Percentiles rank a stretch among this genome's conserved stretches.
Evolutionary conservation across 2,329 filamentous ascomycete species (phyloP).

Genomic region (Dactylellina parvicollis): DNA sequence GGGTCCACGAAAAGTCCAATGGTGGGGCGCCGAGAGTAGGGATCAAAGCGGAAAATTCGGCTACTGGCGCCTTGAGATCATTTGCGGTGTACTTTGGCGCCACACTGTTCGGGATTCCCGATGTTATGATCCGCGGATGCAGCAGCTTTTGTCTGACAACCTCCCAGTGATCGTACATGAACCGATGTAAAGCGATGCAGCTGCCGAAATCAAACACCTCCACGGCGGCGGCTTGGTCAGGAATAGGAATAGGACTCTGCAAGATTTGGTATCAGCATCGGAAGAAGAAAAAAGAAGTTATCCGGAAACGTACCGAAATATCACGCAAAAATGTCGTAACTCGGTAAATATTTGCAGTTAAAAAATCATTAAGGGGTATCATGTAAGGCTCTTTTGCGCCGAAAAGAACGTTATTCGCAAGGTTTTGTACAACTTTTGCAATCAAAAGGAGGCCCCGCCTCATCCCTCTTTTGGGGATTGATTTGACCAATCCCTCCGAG

Average conservation of each 20-base stretch:
- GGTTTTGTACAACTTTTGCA: slow-evolving; percentile 76
- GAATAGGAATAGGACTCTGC: slow-evolving; percentile 62
- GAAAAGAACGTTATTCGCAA: slow-evolving; percentile 77
- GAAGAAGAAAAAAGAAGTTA: background rate
- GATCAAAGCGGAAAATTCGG: slow-evolving; percentile 64
- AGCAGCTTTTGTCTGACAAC: slow-evolving; percentile 73
- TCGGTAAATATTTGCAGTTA: slow-evolving; percentile 74
- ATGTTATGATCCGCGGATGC: slow-evolving; percentile 64
- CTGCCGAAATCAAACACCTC: slow-evolving; percentile 74
- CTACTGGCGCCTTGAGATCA: slow-evolving; percentile 54
- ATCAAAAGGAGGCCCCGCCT: slow-evolving; percentile 74
- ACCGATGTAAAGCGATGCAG: slow-evolving; percentile 75
- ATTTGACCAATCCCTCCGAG: slow-evolving; percentile 72
- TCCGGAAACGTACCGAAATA: slow-evolving; percentile 69
- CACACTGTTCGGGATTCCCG: slow-evolving; percentile 34
- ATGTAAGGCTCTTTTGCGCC: slow-evolving; percentile 78
- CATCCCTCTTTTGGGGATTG: slow-evolving; percentile 74
- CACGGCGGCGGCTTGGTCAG: slow-evolving; percentile 56
- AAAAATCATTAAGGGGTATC: slow-evolving; percentile 75
- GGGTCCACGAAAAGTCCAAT: slow-evolving; percentile 75
- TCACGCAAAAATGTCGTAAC: slow-evolving; percentile 74
- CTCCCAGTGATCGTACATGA: slow-evolving; percentile 77
- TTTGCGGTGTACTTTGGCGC: slow-evolving; percentile 43
- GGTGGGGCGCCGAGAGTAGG: slow-evolving; percentile 74
- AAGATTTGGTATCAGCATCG: slow-evolving; percentile 16